Evolutionary conservation across 805 yeast genomes (phyloP).

Genomic region (Wickerhamiella parazyma): DNA sequence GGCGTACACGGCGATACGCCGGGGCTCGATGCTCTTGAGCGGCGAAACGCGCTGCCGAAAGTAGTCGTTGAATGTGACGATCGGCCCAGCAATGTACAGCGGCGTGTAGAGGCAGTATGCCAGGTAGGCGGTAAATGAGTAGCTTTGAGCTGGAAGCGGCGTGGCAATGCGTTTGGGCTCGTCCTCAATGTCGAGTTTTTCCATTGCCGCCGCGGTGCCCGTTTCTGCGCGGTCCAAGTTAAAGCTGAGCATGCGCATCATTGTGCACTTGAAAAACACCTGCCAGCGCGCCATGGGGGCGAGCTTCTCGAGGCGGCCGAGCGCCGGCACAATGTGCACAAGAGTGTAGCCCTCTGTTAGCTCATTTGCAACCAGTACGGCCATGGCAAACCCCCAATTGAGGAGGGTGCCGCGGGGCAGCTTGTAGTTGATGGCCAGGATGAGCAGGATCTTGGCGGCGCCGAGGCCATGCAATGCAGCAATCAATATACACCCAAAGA

Average conservation of each 20-base stretch:
- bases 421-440: conserved; percentile 40
- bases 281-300: conserved; percentile 82
- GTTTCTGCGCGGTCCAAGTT: conserved; percentile 42
- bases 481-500: conserved; percentile 56
- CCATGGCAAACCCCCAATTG: conserved; percentile 68
- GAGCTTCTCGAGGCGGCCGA: conserved; percentile 47
- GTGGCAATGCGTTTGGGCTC: conserved; percentile 28
- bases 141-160: conserved; percentile 47
- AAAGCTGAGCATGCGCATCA: conserved; percentile 71
- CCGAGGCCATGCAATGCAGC: conserved; percentile 72
- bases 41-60: conserved; percentile 46
- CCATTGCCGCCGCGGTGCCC: neutral
- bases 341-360: conserved; percentile 40
- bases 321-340: conserved; percentile 29
- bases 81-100: conserved; percentile 87
- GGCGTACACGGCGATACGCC: conserved; percentile 45
- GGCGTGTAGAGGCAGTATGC: conserved; percentile 80
- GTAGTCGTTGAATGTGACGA: conserved; percentile 84
- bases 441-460: conserved; percentile 43
- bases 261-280: conserved; percentile 81
- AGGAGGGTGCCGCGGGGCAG: conserved; percentile 28
- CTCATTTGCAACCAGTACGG: conserved; percentile 66
- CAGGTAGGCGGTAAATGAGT: conserved; percentile 49
- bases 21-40: conserved; percentile 43
- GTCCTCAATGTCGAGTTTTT: neutral